phyloP scores from a whole-genome alignment of 1,284 basidiomycete species.

The Tilletiopsis washingtonensis region DNA sequence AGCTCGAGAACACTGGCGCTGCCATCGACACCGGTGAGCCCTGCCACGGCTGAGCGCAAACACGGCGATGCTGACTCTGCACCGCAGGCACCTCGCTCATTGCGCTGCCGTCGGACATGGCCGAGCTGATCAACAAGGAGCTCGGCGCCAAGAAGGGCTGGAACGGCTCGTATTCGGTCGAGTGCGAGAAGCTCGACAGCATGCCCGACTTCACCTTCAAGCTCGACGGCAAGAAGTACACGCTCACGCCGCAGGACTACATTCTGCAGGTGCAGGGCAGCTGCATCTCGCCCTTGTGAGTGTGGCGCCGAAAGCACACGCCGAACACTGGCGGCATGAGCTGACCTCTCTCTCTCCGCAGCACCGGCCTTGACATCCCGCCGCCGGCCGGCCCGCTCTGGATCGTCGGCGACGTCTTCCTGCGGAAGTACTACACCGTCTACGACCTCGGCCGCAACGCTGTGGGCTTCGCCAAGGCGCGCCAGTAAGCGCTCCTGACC shows the following conservation, averaged over 20 bases:
- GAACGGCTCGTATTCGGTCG: slow-evolving; percentile 54
- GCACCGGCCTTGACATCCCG: slow-evolving; percentile 83
- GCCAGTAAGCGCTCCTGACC: slow-evolving; percentile 25
- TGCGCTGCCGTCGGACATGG: slow-evolving; percentile 83
- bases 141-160: slow-evolving; percentile 48
- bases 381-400: slow-evolving; percentile 77
- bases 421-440: slow-evolving; percentile 79
- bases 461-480: slow-evolving; percentile 72
- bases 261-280: slow-evolving; percentile 78
- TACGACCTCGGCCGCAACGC: slow-evolving; percentile 79
- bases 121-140: slow-evolving; percentile 95
- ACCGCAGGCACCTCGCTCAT: slow-evolving; percentile 87
- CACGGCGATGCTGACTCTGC: too few species aligned
- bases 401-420: slow-evolving; percentile 67
- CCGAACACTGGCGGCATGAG: too few species aligned
- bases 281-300: slow-evolving; percentile 93
- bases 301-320: too few species aligned
- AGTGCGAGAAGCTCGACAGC: slow-evolving; percentile 71
- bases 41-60: too few species aligned
- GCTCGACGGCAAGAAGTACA: slow-evolving; percentile 54
- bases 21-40: slow-evolving; percentile 65
- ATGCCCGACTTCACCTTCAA: slow-evolving; percentile 82
- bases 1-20: slow-evolving; percentile 75
- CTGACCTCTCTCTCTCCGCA: too few species aligned
- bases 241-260: slow-evolving; percentile 77